Evolutionary conservation across 208 protist genomes (phyloP), one percentile per base, ranked within the genome.

Genomic region (Balamuthia mandrillaris): DNA sequence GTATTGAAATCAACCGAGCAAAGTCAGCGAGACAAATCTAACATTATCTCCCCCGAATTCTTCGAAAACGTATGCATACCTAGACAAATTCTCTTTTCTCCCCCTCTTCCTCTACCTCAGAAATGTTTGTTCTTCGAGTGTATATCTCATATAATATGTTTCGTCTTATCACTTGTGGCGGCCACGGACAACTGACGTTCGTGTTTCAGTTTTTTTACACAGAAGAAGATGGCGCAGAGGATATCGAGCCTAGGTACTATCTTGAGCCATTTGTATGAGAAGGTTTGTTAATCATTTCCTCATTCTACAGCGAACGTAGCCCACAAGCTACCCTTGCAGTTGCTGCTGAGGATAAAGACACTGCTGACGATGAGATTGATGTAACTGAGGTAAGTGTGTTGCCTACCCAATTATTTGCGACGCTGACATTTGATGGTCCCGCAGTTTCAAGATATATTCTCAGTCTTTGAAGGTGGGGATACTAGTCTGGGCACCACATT

Each of bases 341-440:
- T 29, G 2, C 44, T 39, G n/a, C n/a, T n/a, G n/a, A n/a, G n/a
- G n/a, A n/a, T n/a, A 54, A 82, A 27, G 75, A 82, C 39, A 66
- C 75, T 12, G 75, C 60, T 21, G 75, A 82, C 12, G 75, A 82
- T 39, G 75, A 82, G 66, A 82, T 82, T 39, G 75, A 82, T 47
- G 39, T 82, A 24, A 82, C 37, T 37, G 75, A 82, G 75, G 74
- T 82, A 37, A 4, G 47, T 29, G 21, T 41, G 49, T 65, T 18
- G 14, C 52, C 9, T 31, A 2, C 72, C 10, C 41, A 61, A 4
- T 79, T 44, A 33, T n/a, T 27, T n/a, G 58, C 29, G n/a, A 16
- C 31, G 7, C 12, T 6, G 54, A 9, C 54, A 41, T 66, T n/a
- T n/a, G n/a, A n/a, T n/a, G n/a, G n/a, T n/a, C n/a, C n/a, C n/a